Evolutionary conservation across 805 yeast species (phyloP).

Genomic region (Starmerella tilneyi): DNA sequence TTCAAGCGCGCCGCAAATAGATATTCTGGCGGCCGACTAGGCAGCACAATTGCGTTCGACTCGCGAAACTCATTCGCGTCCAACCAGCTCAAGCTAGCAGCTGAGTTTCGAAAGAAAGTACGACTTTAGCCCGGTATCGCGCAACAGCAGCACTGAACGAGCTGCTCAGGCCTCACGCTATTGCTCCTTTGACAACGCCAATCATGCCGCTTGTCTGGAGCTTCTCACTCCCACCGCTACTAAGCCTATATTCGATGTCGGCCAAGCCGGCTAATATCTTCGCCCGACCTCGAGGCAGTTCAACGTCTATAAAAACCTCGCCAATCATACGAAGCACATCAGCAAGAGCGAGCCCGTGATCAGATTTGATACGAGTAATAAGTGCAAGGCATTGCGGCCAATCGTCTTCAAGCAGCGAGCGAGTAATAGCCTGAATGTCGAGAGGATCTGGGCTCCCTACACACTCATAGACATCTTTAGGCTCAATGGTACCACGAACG

Average conservation of each 20-base stretch:
- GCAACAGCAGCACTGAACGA: too few relatives aligned
- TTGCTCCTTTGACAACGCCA: constrained; percentile 47
- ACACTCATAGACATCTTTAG: constrained; percentile 78
- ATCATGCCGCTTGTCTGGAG: constrained; percentile 83
- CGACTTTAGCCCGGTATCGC: too few relatives aligned
- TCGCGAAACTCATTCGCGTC: too few relatives aligned
- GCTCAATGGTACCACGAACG: constrained; percentile 47
- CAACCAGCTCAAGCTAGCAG: too few relatives aligned
- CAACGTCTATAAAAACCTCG: constrained; percentile 56
- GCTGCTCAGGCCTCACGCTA: neutral
- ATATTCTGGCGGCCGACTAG: too few relatives aligned
- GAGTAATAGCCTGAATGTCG: constrained; percentile 65
- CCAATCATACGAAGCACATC: constrained; percentile 74
- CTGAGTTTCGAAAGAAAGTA: too few relatives aligned
- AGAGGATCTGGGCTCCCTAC: constrained; percentile 91
- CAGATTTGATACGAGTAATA: constrained; percentile 50
- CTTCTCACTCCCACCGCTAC: constrained; percentile 86
- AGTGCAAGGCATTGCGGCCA: constrained; percentile 72
- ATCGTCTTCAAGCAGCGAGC: constrained; percentile 72
- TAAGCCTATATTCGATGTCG: constrained; percentile 82
- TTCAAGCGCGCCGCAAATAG: too few relatives aligned
- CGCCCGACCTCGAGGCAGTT: constrained; percentile 54
- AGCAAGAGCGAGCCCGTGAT: constrained; percentile 79
- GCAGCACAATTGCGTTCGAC: too few relatives aligned
- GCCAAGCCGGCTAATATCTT: constrained; percentile 59